Evolutionary conservation across 2,329 filamentous ascomycete species (phyloP), one percentile per base, ranked within the genome.

Genomic region (Pezicula neosporulosa): DNA sequence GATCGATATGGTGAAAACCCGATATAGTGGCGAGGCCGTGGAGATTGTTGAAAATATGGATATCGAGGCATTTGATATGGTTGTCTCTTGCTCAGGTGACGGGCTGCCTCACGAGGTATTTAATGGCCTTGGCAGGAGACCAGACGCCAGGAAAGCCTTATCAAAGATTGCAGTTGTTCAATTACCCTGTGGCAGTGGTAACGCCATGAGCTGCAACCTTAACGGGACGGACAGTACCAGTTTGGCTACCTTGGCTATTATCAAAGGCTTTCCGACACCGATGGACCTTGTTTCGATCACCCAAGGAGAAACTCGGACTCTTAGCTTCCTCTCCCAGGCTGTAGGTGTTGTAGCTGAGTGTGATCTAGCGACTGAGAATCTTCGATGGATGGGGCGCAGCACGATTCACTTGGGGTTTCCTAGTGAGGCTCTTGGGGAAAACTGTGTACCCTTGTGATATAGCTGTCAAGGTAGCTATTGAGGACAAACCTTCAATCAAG

Each of bases 91-190:
- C 66, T 97, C 93, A 1, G 94, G 94, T 4, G 94, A 99, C 62
- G 94, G 94, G 9, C 77, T 96, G 37, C 87, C 90, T 0, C 87
- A 96, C 66, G 94, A 99, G 70, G 87, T 96, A 8, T 96, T 97
- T 75, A 97, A 99, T 66, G 94, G 94, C 0, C 73, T 99, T 30
- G 91, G 82, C 13, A 86, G 83, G 69, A 85, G 90, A 37, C 66
- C 78, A 4, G 89, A 97, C 69, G 91, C 91, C 18, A 75, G 77
- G 30, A 79, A 79, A 50, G 94, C 93, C 0, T 72, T 99, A 54
- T 73, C 77, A 19, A 88, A 86, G 62, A 72, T 97, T 13, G 89
- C 94, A 1, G 84, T 99, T 2, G 86, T 85, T 19, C 90, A 96
- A 64, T 78, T 99, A 35, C 94, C 94, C 1, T 96, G 92, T 65